phyloP scores from a whole-genome alignment of 139 green algal species.

The Astrephomene gubernaculifera region DNA sequence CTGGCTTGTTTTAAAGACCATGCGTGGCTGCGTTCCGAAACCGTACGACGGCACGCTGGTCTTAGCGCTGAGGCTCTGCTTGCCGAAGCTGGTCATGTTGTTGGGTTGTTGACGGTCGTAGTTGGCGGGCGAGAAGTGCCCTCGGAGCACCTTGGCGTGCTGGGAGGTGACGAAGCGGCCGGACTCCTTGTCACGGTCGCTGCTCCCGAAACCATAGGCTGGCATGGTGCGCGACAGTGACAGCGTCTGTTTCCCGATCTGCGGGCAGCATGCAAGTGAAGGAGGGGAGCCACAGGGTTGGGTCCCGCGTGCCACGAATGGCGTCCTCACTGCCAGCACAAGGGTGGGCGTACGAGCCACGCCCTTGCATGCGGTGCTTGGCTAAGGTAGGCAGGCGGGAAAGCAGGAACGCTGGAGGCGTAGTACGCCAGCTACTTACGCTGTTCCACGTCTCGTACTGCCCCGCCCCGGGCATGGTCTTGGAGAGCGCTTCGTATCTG shows the following conservation, averaged over 20 bases:
- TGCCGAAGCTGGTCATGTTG: slow-evolving; percentile 32
- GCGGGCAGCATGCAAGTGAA: not conserved
- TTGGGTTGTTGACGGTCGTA: slow-evolving; percentile 34
- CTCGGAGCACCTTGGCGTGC: slow-evolving; percentile 17
- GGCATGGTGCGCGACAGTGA: slow-evolving; percentile 41
- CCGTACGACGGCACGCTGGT: slow-evolving; percentile 12
- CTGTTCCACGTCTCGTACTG: slow-evolving; percentile 45
- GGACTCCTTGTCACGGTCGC: slow-evolving; percentile 31
- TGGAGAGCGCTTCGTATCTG: slow-evolving; percentile 29
- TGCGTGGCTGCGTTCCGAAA: slow-evolving; percentile 19
- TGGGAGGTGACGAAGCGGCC: slow-evolving; percentile 35
- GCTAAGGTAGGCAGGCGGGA: no score
- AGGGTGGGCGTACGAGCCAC: no score
- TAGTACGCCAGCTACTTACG: slow-evolving; percentile 1
- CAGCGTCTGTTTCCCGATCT: slow-evolving; percentile 43
- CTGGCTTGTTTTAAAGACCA: slow-evolving; percentile 37
- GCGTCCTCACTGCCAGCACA: no score
- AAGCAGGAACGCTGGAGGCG: no score
- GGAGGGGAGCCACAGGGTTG: no score
- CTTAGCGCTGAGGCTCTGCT: slow-evolving; percentile 23
- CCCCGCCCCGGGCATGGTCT: slow-evolving; percentile 34
- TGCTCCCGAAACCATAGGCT: slow-evolving; percentile 43
- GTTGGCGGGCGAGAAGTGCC: slow-evolving; percentile 35
- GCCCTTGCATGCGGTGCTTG: no score
- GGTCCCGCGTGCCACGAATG: no score